phyloP scores from a whole-genome alignment of 1,284 basidiomycete genomes.

The Neotropicomus parvogracilis region DNA sequence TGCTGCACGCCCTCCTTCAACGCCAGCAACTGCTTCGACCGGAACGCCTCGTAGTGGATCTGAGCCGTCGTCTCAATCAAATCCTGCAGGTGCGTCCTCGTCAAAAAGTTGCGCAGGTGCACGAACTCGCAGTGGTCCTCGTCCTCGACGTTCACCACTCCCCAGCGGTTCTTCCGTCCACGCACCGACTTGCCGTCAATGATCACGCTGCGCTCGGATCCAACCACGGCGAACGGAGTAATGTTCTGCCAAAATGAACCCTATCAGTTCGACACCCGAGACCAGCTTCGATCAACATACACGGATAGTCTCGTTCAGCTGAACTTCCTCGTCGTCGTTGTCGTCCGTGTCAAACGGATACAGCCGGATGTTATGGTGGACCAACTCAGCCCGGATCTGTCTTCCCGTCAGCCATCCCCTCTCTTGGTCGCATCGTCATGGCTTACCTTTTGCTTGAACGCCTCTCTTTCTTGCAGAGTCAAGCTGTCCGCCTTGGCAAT shows the following conservation, averaged over 20 bases:
- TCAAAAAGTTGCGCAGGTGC: conserved; percentile 95
- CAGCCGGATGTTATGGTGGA: conserved; percentile 89
- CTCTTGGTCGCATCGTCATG: neutral
- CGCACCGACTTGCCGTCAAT: conserved; percentile 95
- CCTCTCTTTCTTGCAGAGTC: conserved; percentile 88
- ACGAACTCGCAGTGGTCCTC: conserved; percentile 98
- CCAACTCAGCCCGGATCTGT: conserved; percentile 89
- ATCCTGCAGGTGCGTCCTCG: conserved; percentile 95
- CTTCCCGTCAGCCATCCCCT: conserved; percentile 2
- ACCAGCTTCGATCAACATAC: conserved; percentile 44
- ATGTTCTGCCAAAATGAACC: conserved; percentile 55
- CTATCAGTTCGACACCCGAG: conserved; percentile 3
- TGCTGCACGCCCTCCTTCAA: conserved; percentile 81
- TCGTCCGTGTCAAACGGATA: conserved; percentile 99
- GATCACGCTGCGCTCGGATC: conserved; percentile 91
- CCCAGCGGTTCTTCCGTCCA: conserved; percentile 96
- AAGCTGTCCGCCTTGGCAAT: conserved; percentile 98
- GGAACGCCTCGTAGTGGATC: conserved; percentile 99
- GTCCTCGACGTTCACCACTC: conserved; percentile 97
- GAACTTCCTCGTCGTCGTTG: conserved; percentile 87
- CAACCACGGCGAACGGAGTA: conserved; percentile 96
- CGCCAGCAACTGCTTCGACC: conserved; percentile 93
- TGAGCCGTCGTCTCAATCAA: conserved; percentile 98
- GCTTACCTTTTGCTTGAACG: conserved; percentile 86
- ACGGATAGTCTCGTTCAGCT: conserved; percentile 88